phyloP scores from a whole-genome alignment of 805 yeast species.

The Suhomyces emberorum region DNA sequence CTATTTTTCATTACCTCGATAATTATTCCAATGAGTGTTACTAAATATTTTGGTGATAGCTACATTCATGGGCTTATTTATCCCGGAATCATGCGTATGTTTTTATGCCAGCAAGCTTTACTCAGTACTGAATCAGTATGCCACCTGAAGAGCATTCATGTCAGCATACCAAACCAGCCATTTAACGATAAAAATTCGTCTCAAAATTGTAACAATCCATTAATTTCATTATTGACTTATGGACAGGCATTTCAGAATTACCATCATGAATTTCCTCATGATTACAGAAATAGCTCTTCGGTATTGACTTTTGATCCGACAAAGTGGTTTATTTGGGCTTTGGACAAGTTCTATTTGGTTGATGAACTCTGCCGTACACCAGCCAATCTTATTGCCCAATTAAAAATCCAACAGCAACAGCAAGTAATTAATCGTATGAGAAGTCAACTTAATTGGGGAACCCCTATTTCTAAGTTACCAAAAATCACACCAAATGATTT shows the following conservation, averaged over 20 bases:
- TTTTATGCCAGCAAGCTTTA: conserved; percentile 74
- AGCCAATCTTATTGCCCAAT: conserved; percentile 62
- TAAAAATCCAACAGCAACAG: conserved; percentile 66
- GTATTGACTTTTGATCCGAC: conserved; percentile 85
- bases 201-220: conserved; percentile 57
- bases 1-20: conserved; percentile 30
- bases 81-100: conserved; percentile 73
- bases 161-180: conserved; percentile 57
- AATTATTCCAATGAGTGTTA: conserved; percentile 26
- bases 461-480: conserved; percentile 85
- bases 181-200: conserved; percentile 61
- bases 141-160: conserved; percentile 59
- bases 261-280: conserved; percentile 94
- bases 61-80: conserved; percentile 46
- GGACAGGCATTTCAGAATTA: conserved; percentile 93
- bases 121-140: conserved; percentile 80
- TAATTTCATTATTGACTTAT: conserved; percentile 63
- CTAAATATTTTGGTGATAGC: conserved; percentile 25
- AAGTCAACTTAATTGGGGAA: conserved; percentile 86
- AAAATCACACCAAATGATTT: conserved; percentile 50
- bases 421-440: conserved; percentile 73
- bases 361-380: conserved; percentile 58
- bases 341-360: conserved; percentile 55
- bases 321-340: conserved; percentile 62
- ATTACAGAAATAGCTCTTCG: conserved; percentile 71